phyloP scores from a whole-genome alignment of 306 rosid species.

The Vigna reflexopilosa region DNA sequence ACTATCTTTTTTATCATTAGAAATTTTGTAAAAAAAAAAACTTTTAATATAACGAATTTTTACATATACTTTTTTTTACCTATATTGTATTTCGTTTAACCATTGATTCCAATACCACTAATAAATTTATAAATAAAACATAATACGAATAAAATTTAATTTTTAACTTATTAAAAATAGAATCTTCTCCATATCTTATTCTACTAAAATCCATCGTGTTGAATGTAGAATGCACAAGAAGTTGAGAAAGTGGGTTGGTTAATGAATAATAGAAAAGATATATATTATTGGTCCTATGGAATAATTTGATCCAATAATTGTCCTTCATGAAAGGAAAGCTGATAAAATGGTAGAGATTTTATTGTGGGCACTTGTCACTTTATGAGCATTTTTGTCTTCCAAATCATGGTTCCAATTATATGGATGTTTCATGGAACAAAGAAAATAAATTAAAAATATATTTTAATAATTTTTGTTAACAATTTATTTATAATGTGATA shows the following conservation, averaged over 20 bases:
- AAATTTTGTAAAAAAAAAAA: no score
- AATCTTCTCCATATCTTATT: not conserved
- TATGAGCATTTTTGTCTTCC: slow-evolving; percentile 45
- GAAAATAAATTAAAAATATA: not conserved
- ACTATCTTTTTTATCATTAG: no score
- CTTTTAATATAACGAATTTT: no score
- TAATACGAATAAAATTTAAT: no score
- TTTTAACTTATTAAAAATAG: no score
- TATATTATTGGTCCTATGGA: slow-evolving; percentile 18
- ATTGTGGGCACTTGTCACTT: slow-evolving; percentile 30
- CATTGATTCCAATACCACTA: no score
- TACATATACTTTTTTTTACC: no score
- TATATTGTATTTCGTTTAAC: no score
- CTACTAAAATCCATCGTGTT: not conserved
- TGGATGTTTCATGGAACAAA: not conserved
- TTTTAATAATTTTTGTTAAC: no score
- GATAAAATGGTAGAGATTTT: slow-evolving; percentile 6
- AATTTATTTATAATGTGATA: no score
- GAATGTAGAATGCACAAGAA: not conserved
- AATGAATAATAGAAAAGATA: not conserved
- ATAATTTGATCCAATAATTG: slow-evolving; percentile 39
- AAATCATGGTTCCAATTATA: not conserved
- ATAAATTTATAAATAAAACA: no score
- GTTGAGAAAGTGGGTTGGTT: slow-evolving; percentile 4
- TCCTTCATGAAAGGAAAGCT: not conserved